phyloP scores from a whole-genome alignment of 176 grass and related monocot genomes.

The Avena insularis region DNA sequence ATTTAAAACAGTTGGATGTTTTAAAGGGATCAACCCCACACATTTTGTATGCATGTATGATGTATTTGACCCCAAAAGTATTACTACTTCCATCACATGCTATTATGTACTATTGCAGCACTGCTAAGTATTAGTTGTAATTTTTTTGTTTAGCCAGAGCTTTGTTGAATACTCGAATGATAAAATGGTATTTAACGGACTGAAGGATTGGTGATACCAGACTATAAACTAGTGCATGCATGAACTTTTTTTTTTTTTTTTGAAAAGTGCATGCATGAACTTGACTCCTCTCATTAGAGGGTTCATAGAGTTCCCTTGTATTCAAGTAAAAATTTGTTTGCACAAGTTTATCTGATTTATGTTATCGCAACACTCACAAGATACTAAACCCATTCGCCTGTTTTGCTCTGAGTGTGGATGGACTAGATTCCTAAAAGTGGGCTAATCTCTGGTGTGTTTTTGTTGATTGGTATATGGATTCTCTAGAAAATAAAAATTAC shows the following conservation, averaged over 20 bases:
- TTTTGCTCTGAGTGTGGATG: not conserved
- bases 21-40: not conserved
- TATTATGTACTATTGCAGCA: not conserved
- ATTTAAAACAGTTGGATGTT: not conserved
- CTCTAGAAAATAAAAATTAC: not conserved
- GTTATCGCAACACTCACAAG: not conserved
- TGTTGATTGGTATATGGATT: not conserved
- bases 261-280: not conserved
- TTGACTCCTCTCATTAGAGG: constrained; percentile 19
- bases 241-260: too few species aligned
- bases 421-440: not conserved
- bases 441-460: not conserved
- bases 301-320: not conserved
- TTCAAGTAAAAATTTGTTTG: not conserved
- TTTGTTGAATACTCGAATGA: constrained; percentile 1
- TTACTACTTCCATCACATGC: not conserved
- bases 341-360: constrained; percentile 25
- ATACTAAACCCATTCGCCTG: not conserved
- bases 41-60: constrained; percentile 21
- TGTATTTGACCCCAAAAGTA: not conserved
- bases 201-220: not conserved
- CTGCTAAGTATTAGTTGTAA: not conserved
- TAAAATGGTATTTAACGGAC: not conserved
- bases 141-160: not conserved
- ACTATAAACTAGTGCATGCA: not conserved